Percentiles rank a stretch among this genome's conserved stretches.
Evolutionary conservation across 2,329 filamentous ascomycete species (phyloP).

Genomic region (Cladosporium austrohemisphaericum): DNA sequence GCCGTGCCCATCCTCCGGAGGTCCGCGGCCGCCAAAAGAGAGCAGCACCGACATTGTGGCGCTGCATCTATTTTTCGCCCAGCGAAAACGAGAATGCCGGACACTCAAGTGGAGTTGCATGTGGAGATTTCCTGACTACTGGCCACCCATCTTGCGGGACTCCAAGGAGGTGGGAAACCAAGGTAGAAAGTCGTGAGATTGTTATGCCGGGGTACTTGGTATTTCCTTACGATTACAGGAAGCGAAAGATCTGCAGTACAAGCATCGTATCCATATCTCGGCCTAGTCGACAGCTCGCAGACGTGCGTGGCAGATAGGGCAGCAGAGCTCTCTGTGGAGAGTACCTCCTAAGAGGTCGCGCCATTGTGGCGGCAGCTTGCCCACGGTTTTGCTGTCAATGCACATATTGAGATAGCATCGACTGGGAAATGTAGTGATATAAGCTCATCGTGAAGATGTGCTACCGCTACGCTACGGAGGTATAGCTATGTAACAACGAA

Average conservation of each 20-base stretch:
- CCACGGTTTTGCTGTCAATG: not conserved
- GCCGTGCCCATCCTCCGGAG: too few species aligned
- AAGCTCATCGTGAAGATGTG: slow-evolving; percentile 1
- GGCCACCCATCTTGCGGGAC: too few species aligned
- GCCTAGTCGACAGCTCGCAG: too few species aligned
- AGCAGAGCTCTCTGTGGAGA: too few species aligned
- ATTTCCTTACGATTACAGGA: too few species aligned
- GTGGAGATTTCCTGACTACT: not conserved
- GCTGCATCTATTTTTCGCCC: slow-evolving; percentile 2
- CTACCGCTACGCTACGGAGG: too few species aligned
- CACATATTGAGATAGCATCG: not conserved
- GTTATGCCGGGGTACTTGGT: too few species aligned
- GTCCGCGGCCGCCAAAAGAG: not conserved
- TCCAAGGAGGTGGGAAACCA: too few species aligned
- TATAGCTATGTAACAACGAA: too few species aligned
- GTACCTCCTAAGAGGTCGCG: not conserved
- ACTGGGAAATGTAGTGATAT: not conserved
- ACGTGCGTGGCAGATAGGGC: too few species aligned
- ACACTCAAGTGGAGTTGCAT: not conserved
- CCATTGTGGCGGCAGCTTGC: slow-evolving; percentile 3
- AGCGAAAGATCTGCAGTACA: not conserved
- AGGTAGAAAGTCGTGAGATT: too few species aligned
- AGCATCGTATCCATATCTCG: not conserved
- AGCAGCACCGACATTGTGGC: not conserved
- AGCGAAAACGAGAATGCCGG: not conserved